Evolutionary conservation across 306 rosid genomes (phyloP).

Genomic region (Vigna nakashimae): DNA sequence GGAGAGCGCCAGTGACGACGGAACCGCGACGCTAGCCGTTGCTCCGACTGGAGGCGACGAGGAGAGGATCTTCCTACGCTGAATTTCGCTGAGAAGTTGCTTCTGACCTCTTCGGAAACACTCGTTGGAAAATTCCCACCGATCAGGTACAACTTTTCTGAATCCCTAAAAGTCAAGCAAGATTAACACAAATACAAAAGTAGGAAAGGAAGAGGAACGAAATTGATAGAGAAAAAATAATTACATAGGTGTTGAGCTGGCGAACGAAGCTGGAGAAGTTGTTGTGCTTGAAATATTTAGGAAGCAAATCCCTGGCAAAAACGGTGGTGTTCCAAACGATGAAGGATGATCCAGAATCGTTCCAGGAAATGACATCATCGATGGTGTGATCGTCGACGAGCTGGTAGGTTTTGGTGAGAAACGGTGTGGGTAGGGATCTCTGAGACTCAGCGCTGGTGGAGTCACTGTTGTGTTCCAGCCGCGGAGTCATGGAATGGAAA

Average conservation of each 20-base stretch:
- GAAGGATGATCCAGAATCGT: conserved; percentile 74
- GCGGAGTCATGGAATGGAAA: conserved; percentile 50
- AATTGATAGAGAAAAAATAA: background rate
- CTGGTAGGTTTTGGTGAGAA: conserved; percentile 66
- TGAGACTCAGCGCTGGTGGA: conserved; percentile 46
- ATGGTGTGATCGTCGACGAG: conserved; percentile 65
- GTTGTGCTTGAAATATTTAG: conserved; percentile 28
- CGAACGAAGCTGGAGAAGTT: conserved; percentile 31
- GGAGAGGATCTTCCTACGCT: conserved; percentile 61
- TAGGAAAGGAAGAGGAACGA: background rate
- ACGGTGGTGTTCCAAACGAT: conserved; percentile 77
- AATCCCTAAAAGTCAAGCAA: conserved; percentile 58
- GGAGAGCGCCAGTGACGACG: background rate
- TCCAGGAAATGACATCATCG: conserved; percentile 81
- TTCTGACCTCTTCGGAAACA: conserved; percentile 65
- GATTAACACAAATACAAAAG: background rate
- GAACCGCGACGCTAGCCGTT: conserved; percentile 3
- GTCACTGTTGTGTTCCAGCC: conserved; percentile 45
- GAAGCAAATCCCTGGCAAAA: conserved; percentile 68
- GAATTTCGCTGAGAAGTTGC: conserved; percentile 70
- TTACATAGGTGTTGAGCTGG: conserved; percentile 75
- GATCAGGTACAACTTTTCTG: conserved; percentile 72
- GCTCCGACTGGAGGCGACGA: background rate
- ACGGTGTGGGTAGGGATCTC: conserved; percentile 67
- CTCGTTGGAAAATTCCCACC: conserved; percentile 84